phyloP scores from a whole-genome alignment of 345 rosid species.

The Euphorbia pulcherrima region DNA sequence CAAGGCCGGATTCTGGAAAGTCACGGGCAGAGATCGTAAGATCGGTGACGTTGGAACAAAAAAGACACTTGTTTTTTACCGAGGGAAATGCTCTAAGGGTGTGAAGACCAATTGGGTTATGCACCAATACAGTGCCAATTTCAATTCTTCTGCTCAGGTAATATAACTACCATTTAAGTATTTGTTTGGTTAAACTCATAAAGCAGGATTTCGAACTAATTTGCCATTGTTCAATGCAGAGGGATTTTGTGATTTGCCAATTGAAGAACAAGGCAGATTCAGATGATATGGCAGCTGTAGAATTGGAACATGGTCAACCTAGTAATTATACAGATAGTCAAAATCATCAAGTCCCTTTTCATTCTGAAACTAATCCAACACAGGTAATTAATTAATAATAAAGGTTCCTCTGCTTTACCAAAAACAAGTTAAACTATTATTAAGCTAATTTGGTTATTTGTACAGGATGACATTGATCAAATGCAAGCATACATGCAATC shows the following conservation, averaged over 20 bases:
- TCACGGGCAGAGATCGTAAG: slow-evolving; percentile 26
- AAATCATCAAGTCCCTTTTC: background rate
- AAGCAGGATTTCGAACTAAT: too few relatives aligned
- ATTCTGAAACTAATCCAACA: background rate
- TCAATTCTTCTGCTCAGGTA: slow-evolving; percentile 14
- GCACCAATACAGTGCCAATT: slow-evolving; percentile 31
- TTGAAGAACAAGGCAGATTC: slow-evolving; percentile 18
- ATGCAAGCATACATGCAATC: slow-evolving; percentile 5
- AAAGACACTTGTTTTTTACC: slow-evolving; percentile 38
- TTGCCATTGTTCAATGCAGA: slow-evolving; percentile 10
- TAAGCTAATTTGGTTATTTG: background rate
- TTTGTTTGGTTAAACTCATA: too few relatives aligned
- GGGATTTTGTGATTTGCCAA: slow-evolving; percentile 25
- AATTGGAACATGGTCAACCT: background rate
- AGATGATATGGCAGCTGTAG: background rate
- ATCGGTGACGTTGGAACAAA: slow-evolving; percentile 31
- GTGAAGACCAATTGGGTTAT: slow-evolving; percentile 25
- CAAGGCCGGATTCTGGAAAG: slow-evolving; percentile 45
- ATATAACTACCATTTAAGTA: too few relatives aligned
- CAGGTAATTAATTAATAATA: slow-evolving; percentile 2
- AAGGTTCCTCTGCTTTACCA: too few relatives aligned
- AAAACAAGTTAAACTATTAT: too few relatives aligned
- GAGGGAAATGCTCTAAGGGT: slow-evolving; percentile 1
- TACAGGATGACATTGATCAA: slow-evolving; percentile 1
- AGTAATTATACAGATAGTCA: background rate